Base-by-base conservation (phyloP, 495 filamentous ascomycete species). In the Penicillium turbatum region DNA sequence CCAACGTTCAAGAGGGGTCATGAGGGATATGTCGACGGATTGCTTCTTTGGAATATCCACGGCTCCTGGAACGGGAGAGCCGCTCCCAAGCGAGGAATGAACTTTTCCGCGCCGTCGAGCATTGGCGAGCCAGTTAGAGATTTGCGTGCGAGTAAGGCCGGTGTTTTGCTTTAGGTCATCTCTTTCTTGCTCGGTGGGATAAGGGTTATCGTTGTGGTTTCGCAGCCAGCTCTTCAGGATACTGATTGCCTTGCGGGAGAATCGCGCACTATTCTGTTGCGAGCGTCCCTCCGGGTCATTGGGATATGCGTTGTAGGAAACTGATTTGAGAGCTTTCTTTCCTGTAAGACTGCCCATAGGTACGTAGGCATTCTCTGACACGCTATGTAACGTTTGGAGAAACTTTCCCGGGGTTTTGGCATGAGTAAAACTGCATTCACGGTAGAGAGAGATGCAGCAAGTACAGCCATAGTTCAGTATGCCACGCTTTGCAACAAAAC, bases 1-100 rank as follows among this genome's bases (percentile, higher is more conserved):
- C 89, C 89, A 95, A 77, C 89, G 78, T 70, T 95, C 88, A 42
- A 95, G 68, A 10, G 89, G 89, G 55, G 88, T 89, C 83, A 91
- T 84, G 66, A 81, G 72, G 31, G 86, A 80, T 21, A 83, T 54
- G 27, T 80, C 71, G 30, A 57, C 52, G n/a, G 54, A 52, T 17
- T 64, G 72, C 69, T 54, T 76, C 51, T 69, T 72, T 31, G 87
- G 76, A 16, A 92, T 89, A 61, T 89, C 80, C 49, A 92, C 82
- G 5, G 81, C 79, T 46, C 78, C 79, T n/a, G 78, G 72, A 16
- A 81, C 68, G 49, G 81, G 79, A 13, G 83, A 83, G 21, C 79
- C 81, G 15, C 76, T 82, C 16, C 80, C 81, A 47, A 79, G 71
- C 17, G 78, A 72, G 24, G 81, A 72, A 26, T 81, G 79, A 47